phyloP scores from a whole-genome alignment of 441 rosid species.

The Omphalea diandra region DNA sequence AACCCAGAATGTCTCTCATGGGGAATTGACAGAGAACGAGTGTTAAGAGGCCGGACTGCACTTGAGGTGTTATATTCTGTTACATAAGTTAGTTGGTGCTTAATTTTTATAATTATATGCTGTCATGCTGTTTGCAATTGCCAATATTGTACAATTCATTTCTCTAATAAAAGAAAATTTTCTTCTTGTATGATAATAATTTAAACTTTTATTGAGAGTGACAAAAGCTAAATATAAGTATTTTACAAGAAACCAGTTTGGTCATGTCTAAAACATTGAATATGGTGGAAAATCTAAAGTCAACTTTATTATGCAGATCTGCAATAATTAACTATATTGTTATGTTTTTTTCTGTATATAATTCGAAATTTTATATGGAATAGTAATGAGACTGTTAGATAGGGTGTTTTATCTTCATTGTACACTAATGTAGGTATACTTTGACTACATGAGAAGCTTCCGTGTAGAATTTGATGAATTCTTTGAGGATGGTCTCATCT shows the following conservation, averaged over 20 bases:
- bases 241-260: slow-evolving; percentile 5
- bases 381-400: slow-evolving; percentile 4
- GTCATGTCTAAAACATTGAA: slow-evolving; percentile 4
- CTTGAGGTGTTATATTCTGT: slow-evolving; percentile 68
- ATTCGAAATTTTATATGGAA: slow-evolving; percentile 1
- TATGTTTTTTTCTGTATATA: slow-evolving; percentile 2
- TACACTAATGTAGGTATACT: slow-evolving; percentile 75
- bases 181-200: slow-evolving; percentile 12
- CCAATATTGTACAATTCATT: not conserved
- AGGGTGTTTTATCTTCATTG: slow-evolving; percentile 24
- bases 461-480: slow-evolving; percentile 84
- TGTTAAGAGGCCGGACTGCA: slow-evolving; percentile 91
- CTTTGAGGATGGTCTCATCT: slow-evolving; percentile 64
- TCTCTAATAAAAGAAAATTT: not conserved
- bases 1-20: slow-evolving; percentile 98
- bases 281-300: not conserved
- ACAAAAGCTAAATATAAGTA: slow-evolving; percentile 8
- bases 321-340: slow-evolving; percentile 1
- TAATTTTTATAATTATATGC: not conserved
- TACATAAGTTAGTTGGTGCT: not conserved
- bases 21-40: slow-evolving; percentile 95
- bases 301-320: slow-evolving; percentile 2
- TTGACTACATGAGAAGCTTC: slow-evolving; percentile 97
- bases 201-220: slow-evolving; percentile 12
- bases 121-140: slow-evolving; percentile 13